phyloP scores from a whole-genome alignment of 2,329 filamentous ascomycete species.

The Fusarium equiseti region DNA sequence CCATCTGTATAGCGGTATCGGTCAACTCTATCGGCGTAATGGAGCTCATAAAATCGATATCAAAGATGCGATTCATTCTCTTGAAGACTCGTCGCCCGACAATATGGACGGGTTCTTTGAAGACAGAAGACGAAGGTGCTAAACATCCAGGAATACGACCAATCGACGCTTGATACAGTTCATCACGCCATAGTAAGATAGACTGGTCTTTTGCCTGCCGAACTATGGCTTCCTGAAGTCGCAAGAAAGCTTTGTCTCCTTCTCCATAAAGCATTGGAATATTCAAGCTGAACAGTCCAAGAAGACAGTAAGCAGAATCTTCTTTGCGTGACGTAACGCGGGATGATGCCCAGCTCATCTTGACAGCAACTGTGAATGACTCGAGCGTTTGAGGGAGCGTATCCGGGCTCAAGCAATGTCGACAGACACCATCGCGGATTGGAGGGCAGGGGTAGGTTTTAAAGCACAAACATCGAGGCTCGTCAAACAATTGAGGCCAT shows the following conservation, averaged over 20 bases:
- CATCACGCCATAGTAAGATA: slow-evolving; percentile 35
- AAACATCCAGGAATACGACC: slow-evolving; percentile 33
- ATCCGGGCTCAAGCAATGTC: slow-evolving; percentile 19
- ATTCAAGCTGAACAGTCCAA: slow-evolving; percentile 49
- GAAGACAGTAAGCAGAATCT: slow-evolving; percentile 49
- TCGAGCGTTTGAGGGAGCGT: slow-evolving; percentile 38
- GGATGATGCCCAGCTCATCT: slow-evolving; percentile 47
- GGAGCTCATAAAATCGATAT: slow-evolving; percentile 36
- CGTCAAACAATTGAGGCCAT: slow-evolving; percentile 36
- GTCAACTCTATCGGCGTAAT: slow-evolving; percentile 38
- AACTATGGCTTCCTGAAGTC: slow-evolving; percentile 44
- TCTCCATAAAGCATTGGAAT: slow-evolving; percentile 50
- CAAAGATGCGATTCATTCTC: slow-evolving; percentile 27
- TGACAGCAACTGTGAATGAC: slow-evolving; percentile 43
- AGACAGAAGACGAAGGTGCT: slow-evolving; percentile 22
- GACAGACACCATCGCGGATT: slow-evolving; percentile 39
- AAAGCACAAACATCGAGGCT: slow-evolving; percentile 35
- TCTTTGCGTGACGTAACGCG: slow-evolving; percentile 46
- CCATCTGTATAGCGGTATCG: slow-evolving; percentile 35
- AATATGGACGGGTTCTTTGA: slow-evolving; percentile 30
- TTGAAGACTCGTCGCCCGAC: slow-evolving; percentile 37
- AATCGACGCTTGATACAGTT: not conserved
- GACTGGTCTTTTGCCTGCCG: slow-evolving; percentile 44
- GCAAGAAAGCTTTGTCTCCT: slow-evolving; percentile 43
- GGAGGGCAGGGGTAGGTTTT: not conserved